Evolutionary conservation across 495 filamentous ascomycete genomes (phyloP).

Genomic region (Barbatosphaeria neglecta): DNA sequence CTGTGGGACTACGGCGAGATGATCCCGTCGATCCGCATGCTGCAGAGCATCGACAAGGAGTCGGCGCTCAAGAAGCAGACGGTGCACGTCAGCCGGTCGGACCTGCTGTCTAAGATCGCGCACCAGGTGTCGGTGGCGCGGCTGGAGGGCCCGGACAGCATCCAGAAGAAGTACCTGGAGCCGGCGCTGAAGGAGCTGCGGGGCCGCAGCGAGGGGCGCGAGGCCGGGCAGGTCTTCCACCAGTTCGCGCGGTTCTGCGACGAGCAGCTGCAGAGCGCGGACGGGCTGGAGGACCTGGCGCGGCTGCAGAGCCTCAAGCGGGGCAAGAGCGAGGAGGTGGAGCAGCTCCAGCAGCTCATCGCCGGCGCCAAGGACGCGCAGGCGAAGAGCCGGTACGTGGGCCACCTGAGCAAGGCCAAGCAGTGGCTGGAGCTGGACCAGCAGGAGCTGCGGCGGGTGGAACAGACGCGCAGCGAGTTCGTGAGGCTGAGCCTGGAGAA

Average conservation of each 20-base stretch:
- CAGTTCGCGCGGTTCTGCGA: slow-evolving; percentile 95
- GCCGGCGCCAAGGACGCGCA: slow-evolving; percentile 25
- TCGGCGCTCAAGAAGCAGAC: slow-evolving; percentile 56
- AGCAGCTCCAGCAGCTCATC: slow-evolving; percentile 48
- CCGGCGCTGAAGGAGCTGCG: slow-evolving; percentile 72
- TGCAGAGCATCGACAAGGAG: slow-evolving; percentile 57
- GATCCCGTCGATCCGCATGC: slow-evolving; percentile 79
- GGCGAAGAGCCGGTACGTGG: slow-evolving; percentile 22
- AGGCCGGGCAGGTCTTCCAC: slow-evolving; percentile 82
- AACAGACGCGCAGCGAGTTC: slow-evolving; percentile 63
- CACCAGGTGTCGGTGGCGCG: slow-evolving; percentile 83
- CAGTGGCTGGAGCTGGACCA: slow-evolving; percentile 85
- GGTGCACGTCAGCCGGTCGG: slow-evolving; percentile 61
- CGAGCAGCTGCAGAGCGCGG: slow-evolving; percentile 74
- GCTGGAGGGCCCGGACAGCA: slow-evolving; percentile 83
- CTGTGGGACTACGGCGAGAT: slow-evolving; percentile 93
- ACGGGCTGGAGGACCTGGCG: slow-evolving; percentile 72
- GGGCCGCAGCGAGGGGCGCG: slow-evolving; percentile 53
- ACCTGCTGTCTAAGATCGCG: slow-evolving; percentile 76
- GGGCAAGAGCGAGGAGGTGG: slow-evolving; percentile 67
- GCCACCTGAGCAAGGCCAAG: slow-evolving; percentile 50
- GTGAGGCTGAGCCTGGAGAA: slow-evolving; percentile 83
- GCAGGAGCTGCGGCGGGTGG: slow-evolving; percentile 69
- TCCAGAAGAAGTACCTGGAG: slow-evolving; percentile 71
- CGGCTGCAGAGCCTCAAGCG: slow-evolving; percentile 69